A percentile compares a stretch with the other conserved stretches of the same genome.
phyloP scores from a whole-genome alignment of 2,329 filamentous ascomycete genomes.

The Tolypocladium capitatum region DNA sequence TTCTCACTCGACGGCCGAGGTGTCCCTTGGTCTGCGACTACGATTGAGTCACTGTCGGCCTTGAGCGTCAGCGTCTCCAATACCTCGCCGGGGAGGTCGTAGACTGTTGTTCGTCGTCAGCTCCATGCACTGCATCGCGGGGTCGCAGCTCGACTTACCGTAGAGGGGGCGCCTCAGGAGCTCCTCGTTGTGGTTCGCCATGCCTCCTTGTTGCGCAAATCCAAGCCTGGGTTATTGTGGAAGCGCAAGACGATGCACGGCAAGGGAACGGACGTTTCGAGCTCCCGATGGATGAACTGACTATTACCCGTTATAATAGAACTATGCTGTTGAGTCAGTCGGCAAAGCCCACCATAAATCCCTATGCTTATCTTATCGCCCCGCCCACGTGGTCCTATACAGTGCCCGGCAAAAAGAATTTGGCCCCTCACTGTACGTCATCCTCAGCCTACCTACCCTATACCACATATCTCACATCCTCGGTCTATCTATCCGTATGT shows the following conservation, averaged over 20 bases:
- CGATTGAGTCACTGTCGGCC: constrained; percentile 15
- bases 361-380: neutral
- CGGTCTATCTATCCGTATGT: no score
- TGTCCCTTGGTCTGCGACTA: constrained; percentile 8
- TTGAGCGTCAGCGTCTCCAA: constrained; percentile 49
- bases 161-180: constrained; percentile 39
- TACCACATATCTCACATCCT: no score
- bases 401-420: no score
- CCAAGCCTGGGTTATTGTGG: neutral
- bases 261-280: neutral
- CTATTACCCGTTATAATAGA: no score
- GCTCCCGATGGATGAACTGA: no score
- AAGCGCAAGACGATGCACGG: neutral
- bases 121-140: neutral
- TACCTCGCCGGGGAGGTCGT: constrained; percentile 66
- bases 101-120: constrained; percentile 42
- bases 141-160: constrained; percentile 17
- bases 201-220: constrained; percentile 7
- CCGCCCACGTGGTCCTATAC: neutral
- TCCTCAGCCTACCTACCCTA: neutral
- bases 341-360: neutral
- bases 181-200: constrained; percentile 22
- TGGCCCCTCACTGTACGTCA: no score
- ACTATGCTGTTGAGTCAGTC: neutral
- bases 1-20: constrained; percentile 11